Evolutionary conservation across 257 asterid species (phyloP), one percentile per base, ranked within the genome.

Genomic region (Gynochthodes officinalis): DNA sequence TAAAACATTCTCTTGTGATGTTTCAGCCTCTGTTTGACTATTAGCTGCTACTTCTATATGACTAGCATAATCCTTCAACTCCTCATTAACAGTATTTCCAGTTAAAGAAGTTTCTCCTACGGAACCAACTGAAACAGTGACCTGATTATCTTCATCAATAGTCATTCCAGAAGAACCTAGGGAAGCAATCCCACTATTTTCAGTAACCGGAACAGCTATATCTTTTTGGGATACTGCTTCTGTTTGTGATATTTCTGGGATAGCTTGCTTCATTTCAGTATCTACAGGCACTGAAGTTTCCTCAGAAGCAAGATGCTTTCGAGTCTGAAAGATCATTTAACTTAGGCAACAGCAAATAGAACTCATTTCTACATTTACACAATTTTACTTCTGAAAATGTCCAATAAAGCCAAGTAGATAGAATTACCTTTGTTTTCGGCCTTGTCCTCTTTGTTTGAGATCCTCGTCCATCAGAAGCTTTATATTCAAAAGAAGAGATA

Each of bases 381-480:
- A 42, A 57, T 67, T n/a, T 57, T 13, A 57, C 16, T 23, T 44
- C 48, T 55, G 54, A 9, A 42, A n/a, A 25, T 57, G 39, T 49
- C 53, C 39, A 5, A n/a, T 30, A n/a, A 62, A 67, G 21, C 10
- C 62, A 60, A 67, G 58, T 52, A 67, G 59, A 63, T 44, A 67
- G 35, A 25, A 42, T 64, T 84, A 95, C 99, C 98, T 89, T 90
- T 75, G 79, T 72, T 83, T 85, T 92, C 58, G 86, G 81, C 80
- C 85, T 85, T 69, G 86, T 66, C 76, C 80, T 88, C 87, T 84
- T 87, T 77, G 88, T 72, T 78, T 84, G 97, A 79, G 97, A 77
- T 81, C 85, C 94, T 78, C 75, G 90, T 72, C 84, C 95, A 81
- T 79, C 89, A 73, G 92, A 75, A 72, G 82, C 97, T 94, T 82